These are phyloP conservation scores for Umbelopsis vinacea DNA, from an alignment of 192 early-diverging fungal species.

Conservation along the genomic window DNA sequence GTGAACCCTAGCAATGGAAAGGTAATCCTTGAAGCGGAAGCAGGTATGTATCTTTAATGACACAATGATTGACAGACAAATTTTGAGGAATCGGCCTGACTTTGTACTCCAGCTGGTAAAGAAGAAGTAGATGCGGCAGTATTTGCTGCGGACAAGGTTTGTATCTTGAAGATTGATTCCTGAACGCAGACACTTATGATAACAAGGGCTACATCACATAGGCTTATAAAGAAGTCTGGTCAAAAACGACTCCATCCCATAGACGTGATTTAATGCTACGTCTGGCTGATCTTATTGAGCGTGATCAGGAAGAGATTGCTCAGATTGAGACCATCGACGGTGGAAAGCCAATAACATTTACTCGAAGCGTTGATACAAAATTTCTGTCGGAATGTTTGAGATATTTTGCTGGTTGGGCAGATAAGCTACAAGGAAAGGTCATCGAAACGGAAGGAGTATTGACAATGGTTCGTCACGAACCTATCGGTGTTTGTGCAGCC, in stretches of 20 bases:
- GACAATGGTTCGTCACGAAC: constrained; percentile 58
- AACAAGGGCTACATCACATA: not conserved
- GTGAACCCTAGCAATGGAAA: constrained; percentile 66
- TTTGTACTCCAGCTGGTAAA: constrained; percentile 35
- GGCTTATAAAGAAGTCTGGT: constrained; percentile 35
- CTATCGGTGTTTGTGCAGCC: constrained; percentile 68
- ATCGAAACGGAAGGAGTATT: constrained; percentile 12
- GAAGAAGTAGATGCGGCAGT: constrained; percentile 70
- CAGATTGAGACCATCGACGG: constrained; percentile 54
- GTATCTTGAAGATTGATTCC: constrained; percentile 4
- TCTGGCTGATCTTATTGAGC: constrained; percentile 29
- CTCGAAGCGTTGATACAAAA: constrained; percentile 60
- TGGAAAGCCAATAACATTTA: constrained; percentile 65
- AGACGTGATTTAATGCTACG: constrained; percentile 5
- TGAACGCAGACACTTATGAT: not conserved
- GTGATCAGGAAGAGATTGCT: constrained; percentile 37
- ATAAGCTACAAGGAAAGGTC: constrained; percentile 57
- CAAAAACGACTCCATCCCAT: constrained; percentile 27
- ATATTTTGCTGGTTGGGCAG: constrained; percentile 74
- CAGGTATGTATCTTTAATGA: not conserved
- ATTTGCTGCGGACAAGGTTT: constrained; percentile 61
- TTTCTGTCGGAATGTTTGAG: constrained; percentile 63
- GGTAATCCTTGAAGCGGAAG: constrained; percentile 51
- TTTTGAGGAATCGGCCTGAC: not conserved
- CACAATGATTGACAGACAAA: not conserved